A percentile compares a stretch with the other conserved stretches of the same genome.
Evolutionary conservation across 257 asterid species (phyloP).

Genomic region (Nyctanthes arbortristis): DNA sequence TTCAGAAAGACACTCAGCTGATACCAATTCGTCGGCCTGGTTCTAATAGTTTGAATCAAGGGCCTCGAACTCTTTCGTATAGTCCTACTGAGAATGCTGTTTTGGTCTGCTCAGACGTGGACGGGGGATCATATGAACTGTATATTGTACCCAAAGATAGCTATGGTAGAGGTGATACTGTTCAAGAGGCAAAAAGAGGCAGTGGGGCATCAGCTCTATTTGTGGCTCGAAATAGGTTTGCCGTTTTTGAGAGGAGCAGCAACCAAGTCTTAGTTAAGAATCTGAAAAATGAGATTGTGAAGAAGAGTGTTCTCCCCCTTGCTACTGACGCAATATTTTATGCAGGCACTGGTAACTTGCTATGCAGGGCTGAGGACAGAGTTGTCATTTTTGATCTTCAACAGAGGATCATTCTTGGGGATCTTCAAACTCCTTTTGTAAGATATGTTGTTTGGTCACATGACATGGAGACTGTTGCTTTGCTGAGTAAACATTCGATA

Average conservation of each 20-base stretch:
- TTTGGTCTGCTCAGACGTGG: conserved; percentile 82
- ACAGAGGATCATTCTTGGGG: conserved; percentile 80
- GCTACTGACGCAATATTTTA: conserved; percentile 89
- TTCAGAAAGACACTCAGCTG: conserved; percentile 86
- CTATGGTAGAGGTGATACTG: conserved; percentile 76
- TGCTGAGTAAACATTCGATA: conserved; percentile 92
- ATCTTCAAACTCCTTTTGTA: conserved; percentile 79
- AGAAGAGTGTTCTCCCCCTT: conserved; percentile 69
- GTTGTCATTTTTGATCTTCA: conserved; percentile 91
- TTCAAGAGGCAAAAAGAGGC: conserved; percentile 94
- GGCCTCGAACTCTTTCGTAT: conserved; percentile 83
- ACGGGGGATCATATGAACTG: conserved; percentile 96
- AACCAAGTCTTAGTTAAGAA: conserved; percentile 83
- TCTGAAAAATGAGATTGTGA: conserved; percentile 73
- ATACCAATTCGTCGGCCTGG: conserved; percentile 95
- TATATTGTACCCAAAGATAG: conserved; percentile 80
- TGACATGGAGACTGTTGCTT: conserved; percentile 94
- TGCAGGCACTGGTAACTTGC: conserved; percentile 94
- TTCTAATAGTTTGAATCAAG: conserved; percentile 78
- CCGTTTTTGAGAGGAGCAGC: conserved; percentile 88
- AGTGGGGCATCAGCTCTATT: conserved; percentile 87
- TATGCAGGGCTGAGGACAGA: conserved; percentile 96
- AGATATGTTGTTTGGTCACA: conserved; percentile 94
- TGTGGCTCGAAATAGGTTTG: conserved; percentile 91
- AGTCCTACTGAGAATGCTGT: conserved; percentile 96